A percentile compares a stretch with the other conserved stretches of the same genome.
These are phyloP conservation scores for Schoenoplectus triqueter DNA, from an alignment of 202 grass and related monocot species.

Conservation along the genomic window DNA sequence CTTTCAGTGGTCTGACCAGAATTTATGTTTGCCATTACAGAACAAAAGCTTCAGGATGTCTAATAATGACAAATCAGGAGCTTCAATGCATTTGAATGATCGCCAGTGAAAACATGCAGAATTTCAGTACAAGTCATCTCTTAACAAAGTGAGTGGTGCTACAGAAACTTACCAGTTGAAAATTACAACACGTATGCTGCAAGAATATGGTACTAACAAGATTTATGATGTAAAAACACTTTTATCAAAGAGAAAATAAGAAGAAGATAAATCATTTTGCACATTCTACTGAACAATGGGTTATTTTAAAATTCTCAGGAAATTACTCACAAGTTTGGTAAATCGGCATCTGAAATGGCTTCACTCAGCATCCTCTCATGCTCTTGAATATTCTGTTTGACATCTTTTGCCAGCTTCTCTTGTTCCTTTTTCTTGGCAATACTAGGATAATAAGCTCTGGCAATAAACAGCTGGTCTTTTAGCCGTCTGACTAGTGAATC, in stretches of 20 bases:
- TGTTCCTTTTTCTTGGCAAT: conserved; percentile 66
- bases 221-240: conserved; percentile 20
- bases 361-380: conserved; percentile 82
- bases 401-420: conserved; percentile 62
- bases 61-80: neutral
- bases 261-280: neutral
- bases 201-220: neutral
- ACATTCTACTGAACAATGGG: neutral
- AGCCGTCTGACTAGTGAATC: conserved; percentile 62
- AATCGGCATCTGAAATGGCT: conserved; percentile 69
- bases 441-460: conserved; percentile 83
- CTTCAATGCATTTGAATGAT: neutral
- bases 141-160: neutral
- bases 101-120: neutral
- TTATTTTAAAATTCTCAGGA: conserved; percentile 28
- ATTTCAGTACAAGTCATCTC: neutral
- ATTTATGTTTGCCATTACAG: neutral
- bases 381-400: conserved; percentile 82
- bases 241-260: conserved; percentile 48
- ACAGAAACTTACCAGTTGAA: neutral
- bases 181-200: neutral
- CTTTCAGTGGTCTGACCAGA: neutral
- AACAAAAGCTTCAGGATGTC: neutral
- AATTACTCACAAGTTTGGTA: conserved; percentile 63
- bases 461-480: conserved; percentile 80